Conservation (phyloP, 805 yeast species). For the Lipomyces yamadae region DNA sequence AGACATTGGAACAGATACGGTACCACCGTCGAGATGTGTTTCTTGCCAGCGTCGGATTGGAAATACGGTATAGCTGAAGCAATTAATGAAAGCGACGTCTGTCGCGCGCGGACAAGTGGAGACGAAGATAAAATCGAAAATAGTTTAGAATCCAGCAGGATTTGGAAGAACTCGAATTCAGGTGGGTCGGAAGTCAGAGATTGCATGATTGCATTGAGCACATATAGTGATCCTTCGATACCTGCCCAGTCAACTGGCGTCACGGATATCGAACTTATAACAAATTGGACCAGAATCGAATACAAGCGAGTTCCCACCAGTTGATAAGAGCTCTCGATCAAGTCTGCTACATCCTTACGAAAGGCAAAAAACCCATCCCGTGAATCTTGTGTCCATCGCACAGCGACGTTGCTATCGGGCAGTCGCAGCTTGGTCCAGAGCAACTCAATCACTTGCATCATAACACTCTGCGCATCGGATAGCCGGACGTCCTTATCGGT, state of each 20-base stretch:
- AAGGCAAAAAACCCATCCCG: constrained; percentile 67
- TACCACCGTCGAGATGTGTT: constrained; percentile 57
- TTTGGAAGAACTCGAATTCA: constrained; percentile 41
- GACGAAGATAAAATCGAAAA: constrained; percentile 42
- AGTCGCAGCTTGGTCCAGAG: constrained; percentile 34
- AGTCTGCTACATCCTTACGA: constrained; percentile 75
- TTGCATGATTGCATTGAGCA: constrained; percentile 61
- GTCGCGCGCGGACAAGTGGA: constrained; percentile 45
- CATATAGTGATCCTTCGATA: constrained; percentile 66
- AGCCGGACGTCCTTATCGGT: neutral
- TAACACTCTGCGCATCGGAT: constrained; percentile 7
- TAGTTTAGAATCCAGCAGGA: constrained; percentile 42
- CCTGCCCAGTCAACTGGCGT: constrained; percentile 46
- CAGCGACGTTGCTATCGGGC: constrained; percentile 20
- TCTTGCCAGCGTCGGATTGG: constrained; percentile 52
- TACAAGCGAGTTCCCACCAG: constrained; percentile 62
- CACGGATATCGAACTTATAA: constrained; percentile 34
- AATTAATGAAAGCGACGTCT: constrained; percentile 61
- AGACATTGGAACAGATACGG: constrained; percentile 58
- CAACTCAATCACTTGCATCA: constrained; percentile 38
- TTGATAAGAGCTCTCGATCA: constrained; percentile 72
- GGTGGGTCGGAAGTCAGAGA: constrained; percentile 50
- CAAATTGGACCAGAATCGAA: constrained; percentile 50
- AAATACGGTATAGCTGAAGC: constrained; percentile 57
- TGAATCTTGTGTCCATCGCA: constrained; percentile 45